phyloP scores from a whole-genome alignment of 306 rosid species.

The Macrotyloma uniflorum region DNA sequence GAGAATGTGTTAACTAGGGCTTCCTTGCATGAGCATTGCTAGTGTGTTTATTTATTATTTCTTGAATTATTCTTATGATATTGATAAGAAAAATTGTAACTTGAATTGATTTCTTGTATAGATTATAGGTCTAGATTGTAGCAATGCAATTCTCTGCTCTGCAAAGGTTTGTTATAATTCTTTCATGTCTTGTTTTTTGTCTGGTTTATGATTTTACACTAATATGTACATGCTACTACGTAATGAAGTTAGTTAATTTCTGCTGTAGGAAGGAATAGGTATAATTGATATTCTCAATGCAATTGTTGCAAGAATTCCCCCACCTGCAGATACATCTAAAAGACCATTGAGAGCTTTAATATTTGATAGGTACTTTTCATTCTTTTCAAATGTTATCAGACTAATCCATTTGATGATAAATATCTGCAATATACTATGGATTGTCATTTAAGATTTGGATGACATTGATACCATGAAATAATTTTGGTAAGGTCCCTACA shows the following conservation, averaged over 20 bases:
- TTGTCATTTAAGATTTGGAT: conserved; percentile 29
- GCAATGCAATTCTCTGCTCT: conserved; percentile 85
- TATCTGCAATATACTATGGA: conserved; percentile 6
- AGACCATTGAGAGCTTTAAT: conserved; percentile 84
- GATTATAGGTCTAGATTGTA: conserved; percentile 89
- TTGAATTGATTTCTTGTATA: conserved; percentile 42
- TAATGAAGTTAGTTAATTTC: conserved; percentile 32
- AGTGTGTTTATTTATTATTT: conserved; percentile 15
- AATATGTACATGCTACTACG: conserved; percentile 11
- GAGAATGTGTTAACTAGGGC: conserved; percentile 11
- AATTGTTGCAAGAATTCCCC: conserved; percentile 78
- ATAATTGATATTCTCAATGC: conserved; percentile 77
- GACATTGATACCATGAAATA: conserved; percentile 17
- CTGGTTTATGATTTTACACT: conserved; percentile 18
- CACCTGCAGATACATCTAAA: conserved; percentile 69
- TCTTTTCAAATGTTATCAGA: conserved; percentile 15
- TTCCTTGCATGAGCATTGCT: conserved; percentile 22
- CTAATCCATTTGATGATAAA: conserved; percentile 24
- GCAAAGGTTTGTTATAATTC: conserved; percentile 71
- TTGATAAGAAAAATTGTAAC: conserved; percentile 15
- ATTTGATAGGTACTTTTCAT: conserved; percentile 71
- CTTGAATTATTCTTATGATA: conserved; percentile 18
- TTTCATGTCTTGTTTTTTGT: conserved; percentile 14
- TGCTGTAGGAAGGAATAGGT: conserved; percentile 83
- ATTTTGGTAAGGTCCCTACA: conserved; percentile 24